A percentile compares a stretch with the other conserved stretches of the same genome.
Evolutionary conservation across 306 rosid genomes (phyloP).

Genomic region (Rosa lucieae): DNA sequence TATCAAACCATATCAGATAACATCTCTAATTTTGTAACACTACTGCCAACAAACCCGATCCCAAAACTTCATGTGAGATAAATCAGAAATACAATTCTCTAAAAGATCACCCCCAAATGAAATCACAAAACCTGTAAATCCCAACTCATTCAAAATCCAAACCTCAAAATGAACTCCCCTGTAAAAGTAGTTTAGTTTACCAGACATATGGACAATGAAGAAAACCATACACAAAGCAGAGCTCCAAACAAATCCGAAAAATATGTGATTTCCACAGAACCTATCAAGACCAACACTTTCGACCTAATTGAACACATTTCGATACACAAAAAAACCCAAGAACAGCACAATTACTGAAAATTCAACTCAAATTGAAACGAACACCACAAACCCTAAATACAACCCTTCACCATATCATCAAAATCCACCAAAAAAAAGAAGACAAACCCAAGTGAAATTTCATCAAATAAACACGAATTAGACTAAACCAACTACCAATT

Average conservation of each 20-base stretch:
- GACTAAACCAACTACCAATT: slow-evolving; percentile 12
- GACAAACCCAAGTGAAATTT: slow-evolving; percentile 28
- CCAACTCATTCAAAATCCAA: neutral
- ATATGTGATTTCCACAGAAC: slow-evolving; percentile 1
- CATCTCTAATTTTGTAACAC: neutral
- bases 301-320: neutral
- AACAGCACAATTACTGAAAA: slow-evolving; percentile 30
- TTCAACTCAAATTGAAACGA: slow-evolving; percentile 27
- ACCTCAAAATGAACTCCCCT: neutral
- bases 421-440: slow-evolving; percentile 30
- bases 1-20: neutral
- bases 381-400: slow-evolving; percentile 43
- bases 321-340: slow-evolving; percentile 1
- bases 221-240: neutral
- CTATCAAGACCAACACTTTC: neutral
- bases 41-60: neutral
- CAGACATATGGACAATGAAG: neutral
- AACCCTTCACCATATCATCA: slow-evolving; percentile 21
- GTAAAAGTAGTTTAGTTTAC: neutral
- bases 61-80: neutral
- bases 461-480: slow-evolving; percentile 10
- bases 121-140: neutral
- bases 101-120: neutral
- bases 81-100: neutral
- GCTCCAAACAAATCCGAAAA: neutral